phyloP scores from a whole-genome alignment of 2,329 filamentous ascomycete species.

The Xylariales sp. region DNA sequence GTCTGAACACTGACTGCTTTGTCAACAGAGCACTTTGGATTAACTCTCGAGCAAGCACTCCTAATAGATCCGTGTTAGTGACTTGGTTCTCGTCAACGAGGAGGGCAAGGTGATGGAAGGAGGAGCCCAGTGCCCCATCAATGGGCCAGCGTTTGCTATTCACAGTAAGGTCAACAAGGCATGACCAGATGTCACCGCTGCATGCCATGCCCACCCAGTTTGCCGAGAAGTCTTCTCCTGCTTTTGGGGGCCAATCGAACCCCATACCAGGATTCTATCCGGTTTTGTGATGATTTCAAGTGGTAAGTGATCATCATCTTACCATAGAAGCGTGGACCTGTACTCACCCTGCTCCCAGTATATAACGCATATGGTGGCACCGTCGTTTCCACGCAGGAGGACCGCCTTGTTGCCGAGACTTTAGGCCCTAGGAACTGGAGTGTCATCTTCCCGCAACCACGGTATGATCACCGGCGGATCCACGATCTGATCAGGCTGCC shows the following conservation, averaged over 20 bases:
- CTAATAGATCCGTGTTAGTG: slow-evolving; percentile 9
- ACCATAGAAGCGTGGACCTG: not conserved
- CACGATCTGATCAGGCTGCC: slow-evolving; percentile 35
- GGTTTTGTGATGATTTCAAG: slow-evolving; percentile 40
- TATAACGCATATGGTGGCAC: slow-evolving; percentile 28
- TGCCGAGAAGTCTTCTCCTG: slow-evolving; percentile 55
- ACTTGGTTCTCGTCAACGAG: slow-evolving; percentile 10
- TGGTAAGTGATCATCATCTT: not conserved
- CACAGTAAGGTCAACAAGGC: slow-evolving; percentile 55
- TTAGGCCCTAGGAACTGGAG: slow-evolving; percentile 35
- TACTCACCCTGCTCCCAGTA: slow-evolving; percentile 11
- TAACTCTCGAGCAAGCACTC: slow-evolving; percentile 9
- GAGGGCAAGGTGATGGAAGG: slow-evolving; percentile 6
- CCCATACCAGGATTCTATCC: slow-evolving; percentile 54
- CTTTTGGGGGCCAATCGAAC: slow-evolving; percentile 52
- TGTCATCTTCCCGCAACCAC: slow-evolving; percentile 39
- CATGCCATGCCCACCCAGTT: slow-evolving; percentile 53
- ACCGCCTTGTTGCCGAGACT: slow-evolving; percentile 32
- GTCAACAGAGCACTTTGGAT: slow-evolving; percentile 6
- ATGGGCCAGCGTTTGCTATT: slow-evolving; percentile 49
- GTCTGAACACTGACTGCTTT: too few species aligned
- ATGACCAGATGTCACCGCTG: slow-evolving; percentile 53
- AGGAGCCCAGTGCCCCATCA: slow-evolving; percentile 6
- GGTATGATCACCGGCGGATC: slow-evolving; percentile 37
- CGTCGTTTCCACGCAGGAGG: slow-evolving; percentile 37